Evolutionary conservation across 2,329 filamentous ascomycete species (phyloP).

Genomic region (Parastagonospora nodorum): DNA sequence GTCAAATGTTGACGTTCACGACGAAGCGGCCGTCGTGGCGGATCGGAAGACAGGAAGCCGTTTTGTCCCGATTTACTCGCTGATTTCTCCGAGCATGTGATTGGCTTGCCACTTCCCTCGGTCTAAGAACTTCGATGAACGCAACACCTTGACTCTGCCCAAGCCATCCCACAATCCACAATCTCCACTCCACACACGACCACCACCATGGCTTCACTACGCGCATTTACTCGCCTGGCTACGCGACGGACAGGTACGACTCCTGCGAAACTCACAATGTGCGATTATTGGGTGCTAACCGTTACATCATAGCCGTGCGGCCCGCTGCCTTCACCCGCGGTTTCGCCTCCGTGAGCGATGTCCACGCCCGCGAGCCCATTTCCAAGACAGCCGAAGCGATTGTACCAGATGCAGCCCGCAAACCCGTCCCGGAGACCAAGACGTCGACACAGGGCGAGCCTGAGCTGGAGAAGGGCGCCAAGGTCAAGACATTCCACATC

Average conservation of each 20-base stretch:
- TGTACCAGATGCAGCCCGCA: conserved; percentile 29
- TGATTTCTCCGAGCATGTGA: conserved; percentile 6
- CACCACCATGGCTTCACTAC: conserved; percentile 45
- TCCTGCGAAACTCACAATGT: conserved; percentile 1
- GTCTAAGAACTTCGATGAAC: conserved; percentile 27
- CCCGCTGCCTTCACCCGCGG: conserved; percentile 44
- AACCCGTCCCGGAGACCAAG: conserved; percentile 54
- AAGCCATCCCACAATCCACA: conserved; percentile 20
- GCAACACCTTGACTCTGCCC: conserved; percentile 25
- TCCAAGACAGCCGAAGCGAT: conserved; percentile 39
- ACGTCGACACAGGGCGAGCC: conserved; percentile 67
- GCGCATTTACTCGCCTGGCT: conserved; percentile 46
- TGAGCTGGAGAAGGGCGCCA: conserved; percentile 59
- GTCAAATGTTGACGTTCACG: conserved; percentile 20
- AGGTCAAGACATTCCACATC: conserved; percentile 94
- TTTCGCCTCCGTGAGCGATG: conserved; percentile 46
- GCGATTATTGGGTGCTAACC: conserved; percentile 35
- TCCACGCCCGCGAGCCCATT: conserved; percentile 38
- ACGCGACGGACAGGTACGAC: conserved; percentile 43
- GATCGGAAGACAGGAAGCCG: conserved; percentile 2
- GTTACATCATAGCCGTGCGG: conserved; percentile 34
- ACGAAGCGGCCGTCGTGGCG: conserved; percentile 12
- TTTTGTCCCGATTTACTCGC: conserved; percentile 10
- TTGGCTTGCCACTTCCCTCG: conserved; percentile 10
- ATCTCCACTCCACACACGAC: conserved; percentile 30